Base-by-base conservation (phyloP, 2,329 filamentous ascomycete species). In the Basipetospora chlamydospora region DNA sequence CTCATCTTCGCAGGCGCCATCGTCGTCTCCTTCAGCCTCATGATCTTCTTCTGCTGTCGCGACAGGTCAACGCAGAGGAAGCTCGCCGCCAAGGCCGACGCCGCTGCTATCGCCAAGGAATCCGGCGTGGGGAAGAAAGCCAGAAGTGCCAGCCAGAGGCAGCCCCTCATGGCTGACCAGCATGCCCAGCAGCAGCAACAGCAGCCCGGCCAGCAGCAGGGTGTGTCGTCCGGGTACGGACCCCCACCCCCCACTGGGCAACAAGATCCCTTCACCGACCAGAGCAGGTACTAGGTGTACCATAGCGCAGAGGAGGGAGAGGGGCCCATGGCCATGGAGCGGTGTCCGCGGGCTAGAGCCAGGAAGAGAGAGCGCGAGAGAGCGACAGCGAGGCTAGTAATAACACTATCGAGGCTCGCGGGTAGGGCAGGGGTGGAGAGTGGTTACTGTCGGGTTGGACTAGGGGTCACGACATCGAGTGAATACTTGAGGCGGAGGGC, bases 31-130 rank as follows among this genome's bases (percentile, higher is more conserved):
- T 41, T 64, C 41, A 51, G 47, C 33, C 44, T 53, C 42, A 51
- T 73, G 39, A 59, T 62, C 47, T 64, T 64, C 57, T 55, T 64
- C 44, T 72, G 66, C 62, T 66, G 61, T 58, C 56, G 56, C 42
- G 68, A 73, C 44, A 56, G 61, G 45, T 52, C 51, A 49, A 44
- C 57, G 45, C 58, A 67, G 46, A 60, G 58, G 49, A 54, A 56
- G 32, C 50, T 60, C 23, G 52, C 51, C 37, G 61, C 60, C 40
- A 60, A 61, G 43, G 59, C 60, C 40, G 67, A 72, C 53, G 64
- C 64, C 30, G 60, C 60, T n/a, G 60, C 60, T 18, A 61, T 66
- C 35, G 64, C 62, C 33, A 63, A 63, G 50, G 62, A 63, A 46
- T 58, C 62, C 34, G 43, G 40, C 26, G 43, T 46, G 10, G 60